Percentiles rank a stretch among this genome's conserved stretches.
phyloP scores from a whole-genome alignment of 208 protist genomes.

The Trypanosomatidae sp. region DNA sequence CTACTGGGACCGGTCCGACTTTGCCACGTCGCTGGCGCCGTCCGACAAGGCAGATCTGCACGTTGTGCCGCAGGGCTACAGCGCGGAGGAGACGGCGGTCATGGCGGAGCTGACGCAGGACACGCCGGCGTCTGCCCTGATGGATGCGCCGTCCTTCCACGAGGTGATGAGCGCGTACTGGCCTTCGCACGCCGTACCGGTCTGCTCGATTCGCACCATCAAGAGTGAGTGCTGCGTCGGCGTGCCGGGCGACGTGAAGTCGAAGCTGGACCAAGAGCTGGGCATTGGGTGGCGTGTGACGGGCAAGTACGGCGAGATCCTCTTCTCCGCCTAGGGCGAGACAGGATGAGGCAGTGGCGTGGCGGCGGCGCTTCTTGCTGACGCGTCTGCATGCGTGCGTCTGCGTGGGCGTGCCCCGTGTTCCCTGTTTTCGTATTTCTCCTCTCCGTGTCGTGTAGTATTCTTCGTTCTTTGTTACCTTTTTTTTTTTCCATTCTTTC shows the following conservation, averaged over 20 bases:
- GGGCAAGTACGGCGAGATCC: conserved; percentile 81
- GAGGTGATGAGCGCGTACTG: conserved; percentile 70
- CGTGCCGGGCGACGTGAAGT: conserved; percentile 48
- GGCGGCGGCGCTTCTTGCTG: too few species aligned
- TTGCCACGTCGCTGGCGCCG: conserved; percentile 41
- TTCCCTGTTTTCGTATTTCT: too few species aligned
- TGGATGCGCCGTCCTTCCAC: conserved; percentile 45
- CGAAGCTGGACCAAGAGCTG: conserved; percentile 39
- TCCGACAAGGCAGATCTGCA: conserved; percentile 10
- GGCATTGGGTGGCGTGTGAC: conserved; percentile 59
- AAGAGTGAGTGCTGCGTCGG: conserved; percentile 89
- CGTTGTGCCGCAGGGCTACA: conserved; percentile 13
- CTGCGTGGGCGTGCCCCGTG: too few species aligned
- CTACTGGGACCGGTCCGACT: conserved; percentile 74
- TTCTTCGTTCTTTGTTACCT: too few species aligned
- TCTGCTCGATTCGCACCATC: conserved; percentile 82
- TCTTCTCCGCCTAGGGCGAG: too few species aligned
- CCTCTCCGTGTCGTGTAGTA: too few species aligned
- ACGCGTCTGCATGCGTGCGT: too few species aligned
- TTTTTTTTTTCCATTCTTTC: too few species aligned
- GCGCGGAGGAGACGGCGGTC: conserved; percentile 17
- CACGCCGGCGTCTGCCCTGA: conserved; percentile 32
- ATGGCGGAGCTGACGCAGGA: conserved; percentile 49
- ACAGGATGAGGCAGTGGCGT: too few species aligned
- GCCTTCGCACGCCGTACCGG: conserved; percentile 64